These are phyloP conservation scores for Debaryomyces fabryi DNA, from an alignment of 1,139 yeast genomes.

Conservation along the genomic window DNA sequence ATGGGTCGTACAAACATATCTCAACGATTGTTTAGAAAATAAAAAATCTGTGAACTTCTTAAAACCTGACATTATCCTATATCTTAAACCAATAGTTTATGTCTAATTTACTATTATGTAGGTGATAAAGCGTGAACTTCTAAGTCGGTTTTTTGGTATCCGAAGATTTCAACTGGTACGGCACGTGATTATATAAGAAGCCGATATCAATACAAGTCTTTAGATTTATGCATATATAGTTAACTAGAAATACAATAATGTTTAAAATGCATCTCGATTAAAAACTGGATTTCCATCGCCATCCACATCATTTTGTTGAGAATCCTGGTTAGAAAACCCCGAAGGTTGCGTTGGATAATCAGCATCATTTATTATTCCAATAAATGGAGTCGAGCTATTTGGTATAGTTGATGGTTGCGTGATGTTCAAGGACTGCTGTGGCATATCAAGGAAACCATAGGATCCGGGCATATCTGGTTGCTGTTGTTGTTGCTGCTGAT, in stretches of 20 bases:
- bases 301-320: background rate
- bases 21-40: slow-evolving; percentile 46
- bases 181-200: slow-evolving; percentile 1
- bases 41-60: slow-evolving; percentile 39
- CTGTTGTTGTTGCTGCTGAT: background rate
- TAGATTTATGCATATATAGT: background rate
- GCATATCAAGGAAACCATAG: background rate
- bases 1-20: slow-evolving; percentile 51
- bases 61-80: slow-evolving; percentile 25
- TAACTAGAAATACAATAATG: background rate
- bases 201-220: background rate
- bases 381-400: background rate
- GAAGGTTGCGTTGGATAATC: background rate
- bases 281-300: background rate
- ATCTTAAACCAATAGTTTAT: background rate
- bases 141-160: slow-evolving; percentile 6
- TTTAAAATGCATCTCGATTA: background rate
- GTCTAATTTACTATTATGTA: slow-evolving; percentile 1
- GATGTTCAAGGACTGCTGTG: background rate
- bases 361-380: background rate
- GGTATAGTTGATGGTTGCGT: background rate
- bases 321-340: background rate
- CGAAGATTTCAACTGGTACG: background rate
- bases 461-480: background rate
- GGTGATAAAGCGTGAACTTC: background rate